These are phyloP conservation scores for Bipolaris zeicola DNA, from an alignment of 2,329 filamentous ascomycete genomes.

Conservation along the genomic window DNA sequence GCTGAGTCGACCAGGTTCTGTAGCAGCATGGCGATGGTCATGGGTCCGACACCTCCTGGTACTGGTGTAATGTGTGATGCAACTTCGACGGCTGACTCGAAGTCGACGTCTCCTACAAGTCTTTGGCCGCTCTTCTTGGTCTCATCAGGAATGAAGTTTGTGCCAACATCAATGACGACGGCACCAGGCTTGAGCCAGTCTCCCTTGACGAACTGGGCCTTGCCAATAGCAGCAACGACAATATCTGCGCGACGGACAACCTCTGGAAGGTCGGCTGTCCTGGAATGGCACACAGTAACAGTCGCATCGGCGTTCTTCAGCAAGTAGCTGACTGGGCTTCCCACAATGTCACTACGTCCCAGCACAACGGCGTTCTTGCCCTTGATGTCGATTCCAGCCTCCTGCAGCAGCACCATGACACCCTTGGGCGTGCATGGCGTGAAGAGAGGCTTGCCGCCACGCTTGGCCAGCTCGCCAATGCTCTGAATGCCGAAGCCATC, in stretches of 20 bases:
- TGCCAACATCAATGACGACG: slow-evolving; percentile 97
- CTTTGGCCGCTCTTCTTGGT: slow-evolving; percentile 91
- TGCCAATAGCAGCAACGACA: slow-evolving; percentile 88
- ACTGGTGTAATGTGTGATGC: slow-evolving; percentile 95
- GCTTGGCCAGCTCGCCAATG: slow-evolving; percentile 96
- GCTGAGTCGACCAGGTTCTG: slow-evolving; percentile 93
- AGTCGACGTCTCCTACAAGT: slow-evolving; percentile 95
- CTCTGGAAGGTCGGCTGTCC: slow-evolving; percentile 73
- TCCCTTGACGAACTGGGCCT: slow-evolving; percentile 85
- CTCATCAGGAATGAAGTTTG: slow-evolving; percentile 89
- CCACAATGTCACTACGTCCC: slow-evolving; percentile 95
- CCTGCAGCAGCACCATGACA: slow-evolving; percentile 88
- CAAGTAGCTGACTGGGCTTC: slow-evolving; percentile 93
- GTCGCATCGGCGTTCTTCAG: slow-evolving; percentile 95
- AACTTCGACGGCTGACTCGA: slow-evolving; percentile 79
- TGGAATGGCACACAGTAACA: slow-evolving; percentile 94
- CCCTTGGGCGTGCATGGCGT: slow-evolving; percentile 96
- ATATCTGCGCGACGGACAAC: slow-evolving; percentile 86
- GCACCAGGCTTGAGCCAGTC: slow-evolving; percentile 93
- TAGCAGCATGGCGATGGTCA: slow-evolving; percentile 98
- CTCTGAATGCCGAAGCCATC: slow-evolving; percentile 94
- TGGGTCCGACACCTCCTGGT: slow-evolving; percentile 93
- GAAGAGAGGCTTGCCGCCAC: slow-evolving; percentile 87
- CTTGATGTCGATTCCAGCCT: slow-evolving; percentile 78
- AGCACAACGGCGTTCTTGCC: slow-evolving; percentile 96